Evolutionary conservation across 305 asterid genomes (phyloP).

Genomic region (Coffea humblotiana): DNA sequence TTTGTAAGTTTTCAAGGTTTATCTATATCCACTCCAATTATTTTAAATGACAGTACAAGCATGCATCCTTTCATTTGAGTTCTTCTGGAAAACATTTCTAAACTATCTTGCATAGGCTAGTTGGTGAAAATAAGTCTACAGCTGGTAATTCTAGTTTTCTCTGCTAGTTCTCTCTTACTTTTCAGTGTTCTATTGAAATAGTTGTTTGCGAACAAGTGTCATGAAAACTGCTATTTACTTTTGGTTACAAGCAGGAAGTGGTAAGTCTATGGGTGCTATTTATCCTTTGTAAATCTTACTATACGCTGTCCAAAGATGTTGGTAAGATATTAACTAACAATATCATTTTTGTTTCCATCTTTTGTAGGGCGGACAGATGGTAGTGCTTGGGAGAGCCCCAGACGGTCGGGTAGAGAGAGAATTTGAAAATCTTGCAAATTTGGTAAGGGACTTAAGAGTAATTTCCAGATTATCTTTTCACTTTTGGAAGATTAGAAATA

Average conservation of each 20-base stretch:
- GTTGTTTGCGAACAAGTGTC: not conserved
- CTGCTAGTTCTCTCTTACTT: not conserved
- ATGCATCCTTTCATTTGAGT: not conserved
- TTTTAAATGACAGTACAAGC: not conserved
- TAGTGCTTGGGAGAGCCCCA: constrained; percentile 78
- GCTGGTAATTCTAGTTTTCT: not conserved
- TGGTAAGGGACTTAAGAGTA: constrained; percentile 45
- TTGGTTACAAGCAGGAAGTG: not conserved
- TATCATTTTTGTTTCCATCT: constrained; percentile 15
- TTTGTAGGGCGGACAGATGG: constrained; percentile 80
- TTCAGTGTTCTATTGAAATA: too few species aligned
- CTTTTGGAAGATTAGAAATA: not conserved
- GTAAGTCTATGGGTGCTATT: not conserved
- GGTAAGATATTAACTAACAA: not conserved
- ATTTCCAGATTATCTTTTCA: constrained; percentile 11
- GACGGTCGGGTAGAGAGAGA: constrained; percentile 79
- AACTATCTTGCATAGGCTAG: not conserved
- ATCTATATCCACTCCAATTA: not conserved
- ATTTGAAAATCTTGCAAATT: constrained; percentile 70
- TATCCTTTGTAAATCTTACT: not conserved
- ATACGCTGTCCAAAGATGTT: not conserved
- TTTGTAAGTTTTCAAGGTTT: not conserved
- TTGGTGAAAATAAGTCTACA: not conserved
- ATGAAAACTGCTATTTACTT: not conserved
- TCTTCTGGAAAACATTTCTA: not conserved